Base-by-base conservation (phyloP, 768 basidiomycete species). In the Lactarius hengduanensis region DNA sequence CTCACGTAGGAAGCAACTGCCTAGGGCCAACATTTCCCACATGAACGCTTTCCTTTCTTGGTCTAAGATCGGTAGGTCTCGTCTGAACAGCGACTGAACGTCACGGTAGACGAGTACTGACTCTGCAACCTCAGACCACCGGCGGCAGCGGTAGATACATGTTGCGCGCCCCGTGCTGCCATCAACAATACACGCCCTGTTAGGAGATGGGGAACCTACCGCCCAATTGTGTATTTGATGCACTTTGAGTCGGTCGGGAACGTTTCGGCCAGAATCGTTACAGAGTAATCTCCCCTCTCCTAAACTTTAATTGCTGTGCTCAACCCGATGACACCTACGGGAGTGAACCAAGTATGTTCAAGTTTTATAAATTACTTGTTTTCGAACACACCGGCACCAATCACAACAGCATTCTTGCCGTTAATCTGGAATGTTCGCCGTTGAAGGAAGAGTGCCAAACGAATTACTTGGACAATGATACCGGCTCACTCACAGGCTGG, bases 191-290 rank as follows among this genome's bases (percentile, higher is more conserved):
- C 34, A 36, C 30, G 3, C 54, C 30, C 36, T 34, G 22, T 43
- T 47, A 28, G 36, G 26, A 43, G 11, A 58, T 22, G 63, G 10
- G 30, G 9, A 26, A 79, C 87, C 69, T 69, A 91, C 92, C 43
- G 92, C 92, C 92, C 92, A 93, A 40, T 91, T 2, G 92, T 91
- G 71, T 91, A 93, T 61, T 81, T 81, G 72, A 89, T 86, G n/a
- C 80, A 82, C 76, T 87, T 88, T 1, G 84, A 81, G 74, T 94
- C 92, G 45, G 80, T 86, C 0, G 92, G 91, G 45, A 92, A 79
- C 1, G 81, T 78, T 59, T 91, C 89, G 0, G 91, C 88, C 13
- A 93, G 76, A 60, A 94, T 80, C 2, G 84, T 85, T 18, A 93
- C 26, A 26, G 26, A 26, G 26, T 26, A 26, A 26, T 77, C 80